phyloP scores from a whole-genome alignment of 73 alveolate species.

The Durusdinium trenchii region DNA sequence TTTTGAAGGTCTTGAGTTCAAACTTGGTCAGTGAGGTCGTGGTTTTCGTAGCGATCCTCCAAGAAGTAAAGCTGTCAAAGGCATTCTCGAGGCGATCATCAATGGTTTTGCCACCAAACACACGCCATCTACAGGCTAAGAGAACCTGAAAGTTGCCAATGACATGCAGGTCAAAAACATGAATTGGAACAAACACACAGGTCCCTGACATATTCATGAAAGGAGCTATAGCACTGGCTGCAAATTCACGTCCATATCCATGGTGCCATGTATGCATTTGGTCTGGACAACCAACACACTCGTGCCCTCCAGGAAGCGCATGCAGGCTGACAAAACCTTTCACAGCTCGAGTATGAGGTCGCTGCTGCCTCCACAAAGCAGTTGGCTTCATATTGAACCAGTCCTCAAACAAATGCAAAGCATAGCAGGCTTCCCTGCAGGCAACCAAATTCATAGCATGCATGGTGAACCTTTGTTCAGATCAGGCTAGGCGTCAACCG shows the following conservation, averaged over 20 bases:
- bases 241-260: not conserved
- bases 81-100: not conserved
- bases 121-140: not conserved
- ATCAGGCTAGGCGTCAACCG: not conserved
- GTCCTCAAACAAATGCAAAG: not conserved
- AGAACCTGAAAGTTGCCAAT: too few relatives aligned
- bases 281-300: not conserved
- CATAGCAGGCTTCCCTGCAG: not conserved
- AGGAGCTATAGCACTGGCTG: not conserved
- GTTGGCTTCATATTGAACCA: not conserved
- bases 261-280: not conserved
- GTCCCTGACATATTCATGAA: too few relatives aligned
- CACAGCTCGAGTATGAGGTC: not conserved
- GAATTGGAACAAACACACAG: not conserved
- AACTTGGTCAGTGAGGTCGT: not conserved
- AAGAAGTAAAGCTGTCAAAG: not conserved
- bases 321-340: not conserved
- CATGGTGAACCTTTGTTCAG: too few relatives aligned
- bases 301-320: not conserved
- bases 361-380: not conserved
- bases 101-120: not conserved
- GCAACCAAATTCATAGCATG: not conserved
- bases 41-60: not conserved
- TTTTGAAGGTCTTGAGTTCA: constrained; percentile 12
- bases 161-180: not conserved